Percentiles rank a stretch among this genome's conserved stretches.
These are phyloP conservation scores for Serpula lacrymans DNA, from an alignment of 768 basidiomycete species.

Conservation along the genomic window DNA sequence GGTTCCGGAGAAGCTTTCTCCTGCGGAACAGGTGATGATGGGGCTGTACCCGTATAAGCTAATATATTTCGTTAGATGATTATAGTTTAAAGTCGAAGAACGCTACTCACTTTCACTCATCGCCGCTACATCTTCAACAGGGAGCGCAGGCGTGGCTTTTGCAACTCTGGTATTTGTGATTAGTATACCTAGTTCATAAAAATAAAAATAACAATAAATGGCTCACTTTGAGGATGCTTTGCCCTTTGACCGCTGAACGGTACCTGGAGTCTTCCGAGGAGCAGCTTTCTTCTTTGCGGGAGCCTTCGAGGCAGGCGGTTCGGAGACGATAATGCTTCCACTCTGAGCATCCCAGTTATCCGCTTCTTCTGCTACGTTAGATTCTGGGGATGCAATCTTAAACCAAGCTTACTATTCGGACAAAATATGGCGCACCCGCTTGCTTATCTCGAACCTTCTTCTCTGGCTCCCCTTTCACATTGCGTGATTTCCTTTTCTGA, in stretches of 20 bases:
- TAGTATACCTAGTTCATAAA: constrained; percentile 12
- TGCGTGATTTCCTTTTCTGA: constrained; percentile 50
- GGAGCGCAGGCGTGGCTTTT: constrained; percentile 27
- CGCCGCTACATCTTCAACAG: constrained; percentile 48
- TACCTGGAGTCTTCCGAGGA: constrained; percentile 42
- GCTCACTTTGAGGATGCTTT: constrained; percentile 29
- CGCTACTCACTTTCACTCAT: constrained; percentile 57
- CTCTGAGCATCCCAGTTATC: constrained; percentile 19
- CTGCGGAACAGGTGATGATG: constrained; percentile 62
- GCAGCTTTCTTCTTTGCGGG: constrained; percentile 47
- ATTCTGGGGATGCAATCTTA: constrained; percentile 37
- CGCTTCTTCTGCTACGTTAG: constrained; percentile 34
- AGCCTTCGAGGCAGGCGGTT: constrained; percentile 34
- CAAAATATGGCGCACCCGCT: constrained; percentile 34
- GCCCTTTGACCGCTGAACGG: constrained; percentile 31
- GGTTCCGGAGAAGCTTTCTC: constrained; percentile 52
- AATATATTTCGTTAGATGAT: constrained; percentile 9
- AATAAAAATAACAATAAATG: background rate
- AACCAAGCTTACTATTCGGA: constrained; percentile 41
- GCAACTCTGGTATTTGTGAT: too few species aligned
- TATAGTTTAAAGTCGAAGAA: constrained; percentile 3
- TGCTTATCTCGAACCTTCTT: constrained; percentile 44
- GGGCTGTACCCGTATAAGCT: constrained; percentile 68
- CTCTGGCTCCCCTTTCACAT: constrained; percentile 44
- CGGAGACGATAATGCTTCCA: constrained; percentile 7